These are phyloP conservation scores for Protomyces pachydermus DNA, from an alignment of 1,139 yeast species.

Conservation along the genomic window DNA sequence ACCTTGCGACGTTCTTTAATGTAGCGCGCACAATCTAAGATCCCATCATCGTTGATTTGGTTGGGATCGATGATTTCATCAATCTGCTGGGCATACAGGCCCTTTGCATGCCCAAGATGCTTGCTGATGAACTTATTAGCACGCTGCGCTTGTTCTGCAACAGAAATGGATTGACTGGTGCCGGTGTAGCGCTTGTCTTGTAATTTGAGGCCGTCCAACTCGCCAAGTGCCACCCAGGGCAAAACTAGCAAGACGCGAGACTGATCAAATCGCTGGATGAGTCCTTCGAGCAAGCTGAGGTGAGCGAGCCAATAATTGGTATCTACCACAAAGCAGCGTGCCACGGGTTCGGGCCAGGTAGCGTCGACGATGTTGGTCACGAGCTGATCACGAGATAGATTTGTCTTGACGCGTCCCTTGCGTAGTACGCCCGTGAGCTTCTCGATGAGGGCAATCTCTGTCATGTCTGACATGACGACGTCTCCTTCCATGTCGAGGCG, in stretches of 20 bases:
- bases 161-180: background rate
- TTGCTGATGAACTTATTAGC: slow-evolving; percentile 76
- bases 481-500: background rate
- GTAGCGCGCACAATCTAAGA: slow-evolving; percentile 75
- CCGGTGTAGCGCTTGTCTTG: slow-evolving; percentile 9
- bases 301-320: slow-evolving; percentile 74
- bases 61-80: slow-evolving; percentile 44
- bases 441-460: background rate
- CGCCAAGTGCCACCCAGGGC: slow-evolving; percentile 66
- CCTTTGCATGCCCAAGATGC: slow-evolving; percentile 51
- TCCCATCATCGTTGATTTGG: slow-evolving; percentile 67
- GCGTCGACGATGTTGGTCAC: background rate
- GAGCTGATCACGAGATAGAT: background rate
- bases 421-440: background rate
- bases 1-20: slow-evolving; percentile 45
- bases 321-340: slow-evolving; percentile 54
- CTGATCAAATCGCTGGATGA: slow-evolving; percentile 43
- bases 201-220: slow-evolving; percentile 70
- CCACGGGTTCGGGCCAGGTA: slow-evolving; percentile 14
- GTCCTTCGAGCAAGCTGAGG: slow-evolving; percentile 50
- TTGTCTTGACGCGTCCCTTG: background rate
- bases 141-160: slow-evolving; percentile 51
- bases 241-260: slow-evolving; percentile 54
- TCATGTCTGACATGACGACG: background rate
- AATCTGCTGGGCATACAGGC: slow-evolving; percentile 61